These are phyloP conservation scores for Phialemonium atrogriseum DNA, from an alignment of 2,329 filamentous ascomycete species.

Conservation along the genomic window DNA sequence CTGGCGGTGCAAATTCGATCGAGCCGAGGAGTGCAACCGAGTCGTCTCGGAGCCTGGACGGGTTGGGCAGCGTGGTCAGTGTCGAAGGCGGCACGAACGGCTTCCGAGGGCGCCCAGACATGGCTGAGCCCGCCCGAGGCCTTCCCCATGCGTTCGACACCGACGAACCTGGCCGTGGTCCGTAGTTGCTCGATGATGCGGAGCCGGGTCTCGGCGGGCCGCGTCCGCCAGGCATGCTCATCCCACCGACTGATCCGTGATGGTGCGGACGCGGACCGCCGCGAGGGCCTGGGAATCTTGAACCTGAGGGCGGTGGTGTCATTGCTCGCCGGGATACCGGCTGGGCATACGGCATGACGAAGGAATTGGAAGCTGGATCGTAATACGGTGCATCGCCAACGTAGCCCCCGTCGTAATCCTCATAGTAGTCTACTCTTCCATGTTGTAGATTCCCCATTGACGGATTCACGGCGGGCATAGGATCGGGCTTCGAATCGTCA, in stretches of 20 bases:
- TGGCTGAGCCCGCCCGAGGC: constrained; percentile 42
- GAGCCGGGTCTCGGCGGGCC: constrained; percentile 19
- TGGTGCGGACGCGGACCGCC: constrained; percentile 23
- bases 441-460: constrained; percentile 12
- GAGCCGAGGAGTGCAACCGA: constrained; percentile 59
- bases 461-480: constrained; percentile 23
- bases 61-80: constrained; percentile 73
- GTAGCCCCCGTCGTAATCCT: constrained; percentile 67
- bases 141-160: constrained; percentile 34
- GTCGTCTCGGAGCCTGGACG: constrained; percentile 77
- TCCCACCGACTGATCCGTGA: constrained; percentile 41
- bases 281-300: constrained; percentile 32
- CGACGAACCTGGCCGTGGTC: constrained; percentile 57
- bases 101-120: constrained; percentile 32
- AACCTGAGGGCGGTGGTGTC: constrained; percentile 73
- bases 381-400: constrained; percentile 60
- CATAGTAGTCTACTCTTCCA: constrained; percentile 48
- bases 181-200: constrained; percentile 22
- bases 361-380: constrained; percentile 59
- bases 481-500: constrained; percentile 60
- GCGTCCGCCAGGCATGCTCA: constrained; percentile 30
- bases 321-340: constrained; percentile 84
- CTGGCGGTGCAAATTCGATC: constrained; percentile 80
- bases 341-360: constrained; percentile 76
- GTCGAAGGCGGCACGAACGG: constrained; percentile 62